A percentile compares a stretch with the other conserved stretches of the same genome.
phyloP scores from a whole-genome alignment of 495 filamentous ascomycete species.

The Neurospora sp. region DNA sequence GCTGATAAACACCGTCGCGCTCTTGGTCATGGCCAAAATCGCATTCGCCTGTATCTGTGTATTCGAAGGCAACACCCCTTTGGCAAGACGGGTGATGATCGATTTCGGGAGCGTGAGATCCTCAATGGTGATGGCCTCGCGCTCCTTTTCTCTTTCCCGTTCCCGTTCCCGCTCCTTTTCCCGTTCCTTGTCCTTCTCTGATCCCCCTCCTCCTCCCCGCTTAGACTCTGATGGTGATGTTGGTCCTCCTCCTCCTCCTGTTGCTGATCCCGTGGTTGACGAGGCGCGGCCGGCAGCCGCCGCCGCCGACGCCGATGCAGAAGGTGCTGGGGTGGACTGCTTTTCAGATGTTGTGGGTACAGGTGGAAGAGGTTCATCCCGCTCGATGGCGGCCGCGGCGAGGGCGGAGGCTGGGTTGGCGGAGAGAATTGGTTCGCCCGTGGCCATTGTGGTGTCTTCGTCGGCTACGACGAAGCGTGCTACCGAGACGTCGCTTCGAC shows the following conservation, averaged over 20 bases:
- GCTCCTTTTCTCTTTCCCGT: constrained; percentile 17
- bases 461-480: constrained; percentile 32
- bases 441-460: constrained; percentile 15
- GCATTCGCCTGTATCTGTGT: constrained; percentile 93
- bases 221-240: constrained; percentile 5
- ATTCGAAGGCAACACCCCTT: constrained; percentile 92
- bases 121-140: constrained; percentile 39
- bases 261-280: not conserved
- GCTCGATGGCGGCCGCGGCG: constrained; percentile 17
- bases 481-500: constrained; percentile 31
- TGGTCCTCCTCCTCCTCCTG: constrained; percentile 13
- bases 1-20: constrained; percentile 88
- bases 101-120: constrained; percentile 87
- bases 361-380: constrained; percentile 15
- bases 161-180: constrained; percentile 11
- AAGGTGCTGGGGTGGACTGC: not conserved
- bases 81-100: constrained; percentile 86
- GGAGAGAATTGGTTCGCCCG: constrained; percentile 11
- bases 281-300: not conserved
- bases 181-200: constrained; percentile 19
- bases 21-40: constrained; percentile 80
- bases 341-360: constrained; percentile 5
- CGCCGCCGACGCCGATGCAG: not conserved
- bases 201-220: constrained; percentile 1
- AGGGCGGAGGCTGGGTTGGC: constrained; percentile 14